Percentiles rank a stretch among this genome's conserved stretches.
phyloP scores from a whole-genome alignment of 2,329 filamentous ascomycete genomes.

The Exserohilum rostratum region DNA sequence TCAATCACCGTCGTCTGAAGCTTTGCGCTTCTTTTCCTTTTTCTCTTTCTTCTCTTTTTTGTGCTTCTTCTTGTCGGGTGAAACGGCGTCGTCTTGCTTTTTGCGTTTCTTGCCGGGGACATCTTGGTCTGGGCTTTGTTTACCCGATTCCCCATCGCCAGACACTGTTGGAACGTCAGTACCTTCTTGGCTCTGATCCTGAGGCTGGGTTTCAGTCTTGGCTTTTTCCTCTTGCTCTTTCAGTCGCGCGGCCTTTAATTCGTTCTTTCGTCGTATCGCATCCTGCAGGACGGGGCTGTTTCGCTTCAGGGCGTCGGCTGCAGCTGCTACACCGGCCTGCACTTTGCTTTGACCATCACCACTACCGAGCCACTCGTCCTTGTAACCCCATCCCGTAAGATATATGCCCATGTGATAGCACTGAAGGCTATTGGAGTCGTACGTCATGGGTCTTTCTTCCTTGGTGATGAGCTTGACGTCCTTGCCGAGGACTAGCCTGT shows the following conservation, averaged over 20 bases:
- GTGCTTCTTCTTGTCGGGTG: constrained; percentile 22
- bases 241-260: constrained; percentile 22
- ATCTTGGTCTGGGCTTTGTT: neutral
- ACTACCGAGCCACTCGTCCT: constrained; percentile 64
- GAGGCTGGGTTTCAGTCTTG: neutral
- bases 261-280: constrained; percentile 29
- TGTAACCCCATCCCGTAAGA: constrained; percentile 72
- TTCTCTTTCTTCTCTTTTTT: constrained; percentile 22
- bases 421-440: constrained; percentile 57
- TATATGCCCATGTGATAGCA: constrained; percentile 69
- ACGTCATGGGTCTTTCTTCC: constrained; percentile 60
- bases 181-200: neutral
- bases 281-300: constrained; percentile 23
- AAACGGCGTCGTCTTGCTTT: neutral
- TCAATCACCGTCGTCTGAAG: constrained; percentile 2
- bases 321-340: constrained; percentile 72
- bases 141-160: constrained; percentile 26
- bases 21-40: constrained; percentile 11
- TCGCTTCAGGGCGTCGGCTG: constrained; percentile 64
- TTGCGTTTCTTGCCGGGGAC: constrained; percentile 13
- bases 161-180: constrained; percentile 6
- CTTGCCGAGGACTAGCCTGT: constrained; percentile 41
- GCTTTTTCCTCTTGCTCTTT: constrained; percentile 26
- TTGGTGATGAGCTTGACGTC: constrained; percentile 50
- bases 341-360: constrained; percentile 71